Percentiles rank a stretch among this genome's conserved stretches.
Conservation (phyloP, 352 stramenopile species). For the Phytophthora agathidicida region DNA sequence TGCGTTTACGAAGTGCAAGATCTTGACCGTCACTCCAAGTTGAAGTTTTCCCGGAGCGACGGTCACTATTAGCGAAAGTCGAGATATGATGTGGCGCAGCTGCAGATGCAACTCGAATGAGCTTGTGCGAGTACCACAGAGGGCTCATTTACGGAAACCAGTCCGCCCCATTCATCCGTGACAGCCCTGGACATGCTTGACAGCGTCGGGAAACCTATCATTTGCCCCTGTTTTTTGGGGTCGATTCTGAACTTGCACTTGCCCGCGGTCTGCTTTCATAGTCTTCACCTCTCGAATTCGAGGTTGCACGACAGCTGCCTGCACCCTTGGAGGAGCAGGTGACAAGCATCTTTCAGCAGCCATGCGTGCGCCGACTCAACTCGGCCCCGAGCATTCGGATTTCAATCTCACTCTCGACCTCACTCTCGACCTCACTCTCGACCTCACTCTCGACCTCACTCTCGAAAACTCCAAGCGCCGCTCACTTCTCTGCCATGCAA, state of each 20-base stretch:
- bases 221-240: conserved; percentile 18
- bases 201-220: conserved; percentile 11
- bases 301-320: conserved; percentile 15
- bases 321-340: conserved; percentile 17
- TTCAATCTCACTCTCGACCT: background rate
- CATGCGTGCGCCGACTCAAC: conserved; percentile 9
- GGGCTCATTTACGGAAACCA: conserved; percentile 30
- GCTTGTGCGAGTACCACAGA: conserved; percentile 17
- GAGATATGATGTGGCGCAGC: conserved; percentile 7
- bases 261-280: too few species aligned
- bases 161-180: conserved; percentile 1
- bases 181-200: conserved; percentile 15
- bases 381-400: background rate
- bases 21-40: conserved; percentile 7
- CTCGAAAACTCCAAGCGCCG: conserved; percentile 15
- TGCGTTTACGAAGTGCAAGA: too few species aligned
- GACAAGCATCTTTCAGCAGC: conserved; percentile 12
- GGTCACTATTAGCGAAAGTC: conserved; percentile 14
- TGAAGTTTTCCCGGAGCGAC: conserved; percentile 11
- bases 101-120: background rate
- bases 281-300: conserved; percentile 8
- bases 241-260: conserved; percentile 15
- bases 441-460: conserved; percentile 15
- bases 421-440: conserved; percentile 20
- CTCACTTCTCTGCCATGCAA: conserved; percentile 18